Evolutionary conservation across 805 yeast species (phyloP).

Genomic region (Nakazawaea pomicola): DNA sequence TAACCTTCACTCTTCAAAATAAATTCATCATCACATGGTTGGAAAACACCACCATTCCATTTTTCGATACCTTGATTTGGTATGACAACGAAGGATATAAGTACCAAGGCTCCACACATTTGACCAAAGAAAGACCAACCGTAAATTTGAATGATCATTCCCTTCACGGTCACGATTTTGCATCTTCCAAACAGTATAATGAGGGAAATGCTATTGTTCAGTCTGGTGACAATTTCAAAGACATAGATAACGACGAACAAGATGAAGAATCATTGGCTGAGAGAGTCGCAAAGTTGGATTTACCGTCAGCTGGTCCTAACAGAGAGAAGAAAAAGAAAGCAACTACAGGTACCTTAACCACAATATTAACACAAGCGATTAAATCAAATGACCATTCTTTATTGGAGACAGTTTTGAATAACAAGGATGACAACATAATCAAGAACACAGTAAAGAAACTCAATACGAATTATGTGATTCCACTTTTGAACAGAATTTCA

Average conservation of each 20-base stretch:
- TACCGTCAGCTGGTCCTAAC: slow-evolving; percentile 20
- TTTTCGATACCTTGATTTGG: slow-evolving; percentile 54
- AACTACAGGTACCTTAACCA: slow-evolving; percentile 73
- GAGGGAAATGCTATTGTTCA: slow-evolving; percentile 59
- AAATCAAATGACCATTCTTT: slow-evolving; percentile 81
- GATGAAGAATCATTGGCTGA: slow-evolving; percentile 50
- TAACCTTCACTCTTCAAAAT: slow-evolving; percentile 22
- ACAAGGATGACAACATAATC: slow-evolving; percentile 45
- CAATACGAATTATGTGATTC: slow-evolving; percentile 43
- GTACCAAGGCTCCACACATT: slow-evolving; percentile 21
- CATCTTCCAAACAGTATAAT: slow-evolving; percentile 49
- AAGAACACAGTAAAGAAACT: slow-evolving; percentile 45
- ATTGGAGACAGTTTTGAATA: slow-evolving; percentile 73
- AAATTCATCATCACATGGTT: slow-evolving; percentile 50
- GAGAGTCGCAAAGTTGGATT: slow-evolving; percentile 31
- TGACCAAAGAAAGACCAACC: slow-evolving; percentile 34
- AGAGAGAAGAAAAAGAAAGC: slow-evolving; percentile 36
- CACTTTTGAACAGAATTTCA: slow-evolving; percentile 45
- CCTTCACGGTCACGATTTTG: slow-evolving; percentile 44
- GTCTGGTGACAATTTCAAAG: slow-evolving; percentile 58
- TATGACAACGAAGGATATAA: slow-evolving; percentile 22
- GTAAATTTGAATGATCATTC: slow-evolving; percentile 36
- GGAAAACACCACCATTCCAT: slow-evolving; percentile 53
- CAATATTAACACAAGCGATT: slow-evolving; percentile 83
- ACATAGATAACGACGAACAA: slow-evolving; percentile 45